Base-by-base conservation (phyloP, 2,329 filamentous ascomycete species). In the Aspergillus piperis region DNA sequence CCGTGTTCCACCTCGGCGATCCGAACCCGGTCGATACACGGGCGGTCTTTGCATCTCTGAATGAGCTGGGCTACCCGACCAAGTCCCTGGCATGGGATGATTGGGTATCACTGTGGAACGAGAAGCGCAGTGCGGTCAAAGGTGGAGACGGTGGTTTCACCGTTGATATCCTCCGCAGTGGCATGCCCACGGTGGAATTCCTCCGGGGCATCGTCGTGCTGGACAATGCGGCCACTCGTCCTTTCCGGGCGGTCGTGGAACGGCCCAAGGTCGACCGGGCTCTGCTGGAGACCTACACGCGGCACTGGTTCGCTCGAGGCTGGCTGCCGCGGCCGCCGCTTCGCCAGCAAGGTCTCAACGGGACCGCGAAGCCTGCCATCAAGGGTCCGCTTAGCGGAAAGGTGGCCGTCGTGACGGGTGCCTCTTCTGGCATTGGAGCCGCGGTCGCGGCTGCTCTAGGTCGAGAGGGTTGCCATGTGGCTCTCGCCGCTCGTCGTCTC, bases 261-360 rank as follows among this genome's bases (percentile, higher is more conserved):
- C 83, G 90, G 5, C 88, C 89, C 2, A 88, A 86, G 73, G 88
- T 92, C 23, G 88, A 92, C 69, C 80, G 77, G 17, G 81, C 85
- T 13, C 79, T 94, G n/a, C 83, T 92, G 6, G 87, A 90, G 73
- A 93, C 87, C 0, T 94, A 94, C 71, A 85, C 88, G 21, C 88
- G 90, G 15, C 89, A 93, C 73, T 94, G 90, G 82, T 93, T 89
- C 70, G 89, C 89, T 17, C 81, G 90, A 73, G 90, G 90, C 48
- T 94, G 90, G 90, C 81, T 94, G 4, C 82, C 86, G 5, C 81
- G 79, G 2, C 82, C 88, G 17, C 90, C 90, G 3, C 78, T 78
- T 3, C 81, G 81, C 5, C 79, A 80, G 11, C 72, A 78, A 50
- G 78, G 80, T 52, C 73, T 79, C 2, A 79, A 79, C 32, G 79